These are phyloP conservation scores for Raddia guianensis DNA, from an alignment of 176 grass and related monocot genomes.

Conservation along the genomic window DNA sequence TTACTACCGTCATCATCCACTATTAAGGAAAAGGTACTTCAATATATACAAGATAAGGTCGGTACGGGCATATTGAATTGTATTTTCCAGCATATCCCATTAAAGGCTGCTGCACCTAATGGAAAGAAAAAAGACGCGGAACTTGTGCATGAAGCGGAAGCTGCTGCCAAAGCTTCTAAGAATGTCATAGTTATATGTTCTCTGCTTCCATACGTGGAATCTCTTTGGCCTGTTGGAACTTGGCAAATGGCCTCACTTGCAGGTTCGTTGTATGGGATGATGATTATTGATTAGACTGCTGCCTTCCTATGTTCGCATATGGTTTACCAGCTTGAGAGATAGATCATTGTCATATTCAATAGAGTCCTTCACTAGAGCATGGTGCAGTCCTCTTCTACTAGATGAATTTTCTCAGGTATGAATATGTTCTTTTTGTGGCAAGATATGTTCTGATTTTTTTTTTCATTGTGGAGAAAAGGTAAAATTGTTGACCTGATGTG, in stretches of 20 bases:
- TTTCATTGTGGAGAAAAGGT: slow-evolving; percentile 16
- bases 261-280: slow-evolving; percentile 84
- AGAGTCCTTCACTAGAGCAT: slow-evolving; percentile 83
- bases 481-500: background rate
- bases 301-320: slow-evolving; percentile 85
- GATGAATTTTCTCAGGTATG: slow-evolving; percentile 92
- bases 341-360: slow-evolving; percentile 56
- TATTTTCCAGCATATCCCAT: slow-evolving; percentile 93
- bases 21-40: slow-evolving; percentile 63
- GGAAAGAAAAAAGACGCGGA: slow-evolving; percentile 83
- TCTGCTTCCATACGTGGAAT: slow-evolving; percentile 65
- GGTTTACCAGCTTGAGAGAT: slow-evolving; percentile 85
- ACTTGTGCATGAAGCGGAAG: slow-evolving; percentile 66
- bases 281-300: slow-evolving; percentile 85
- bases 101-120: slow-evolving; percentile 46
- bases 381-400: slow-evolving; percentile 86
- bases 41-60: slow-evolving; percentile 82
- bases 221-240: slow-evolving; percentile 70
- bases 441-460: background rate
- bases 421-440: background rate
- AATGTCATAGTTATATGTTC: slow-evolving; percentile 62
- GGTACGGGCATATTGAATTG: slow-evolving; percentile 75
- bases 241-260: slow-evolving; percentile 80
- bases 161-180: slow-evolving; percentile 77
- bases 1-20: slow-evolving; percentile 55